Evolutionary conservation across 305 asterid species (phyloP).

Genomic region (Fraxinus angustifolia): DNA sequence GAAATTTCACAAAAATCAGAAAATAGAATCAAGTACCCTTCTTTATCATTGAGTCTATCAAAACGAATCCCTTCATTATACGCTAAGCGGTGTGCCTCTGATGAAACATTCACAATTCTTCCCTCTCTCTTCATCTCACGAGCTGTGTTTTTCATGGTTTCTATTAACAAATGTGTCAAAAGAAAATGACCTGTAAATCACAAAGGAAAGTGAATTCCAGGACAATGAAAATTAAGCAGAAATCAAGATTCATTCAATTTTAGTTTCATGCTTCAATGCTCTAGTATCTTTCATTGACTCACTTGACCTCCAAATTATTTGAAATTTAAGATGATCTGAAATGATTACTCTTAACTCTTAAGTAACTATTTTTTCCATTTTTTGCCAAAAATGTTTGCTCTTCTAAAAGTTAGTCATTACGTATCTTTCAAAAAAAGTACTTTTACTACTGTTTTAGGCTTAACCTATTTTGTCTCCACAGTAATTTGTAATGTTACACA

Average conservation of each 20-base stretch:
- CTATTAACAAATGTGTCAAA: slow-evolving; percentile 57
- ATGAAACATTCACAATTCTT: slow-evolving; percentile 73
- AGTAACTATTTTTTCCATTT: no score
- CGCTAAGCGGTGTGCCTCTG: slow-evolving; percentile 50
- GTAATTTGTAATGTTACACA: background rate
- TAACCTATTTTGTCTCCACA: background rate
- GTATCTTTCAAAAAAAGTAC: background rate
- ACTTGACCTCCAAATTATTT: background rate
- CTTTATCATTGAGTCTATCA: slow-evolving; percentile 48
- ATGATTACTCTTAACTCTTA: background rate
- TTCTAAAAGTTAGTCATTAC: background rate
- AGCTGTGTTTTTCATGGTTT: slow-evolving; percentile 68
- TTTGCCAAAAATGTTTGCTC: no score
- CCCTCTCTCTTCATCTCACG: slow-evolving; percentile 60
- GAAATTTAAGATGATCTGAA: background rate
- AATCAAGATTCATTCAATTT: background rate
- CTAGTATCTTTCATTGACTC: background rate
- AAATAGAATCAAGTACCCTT: slow-evolving; percentile 35
- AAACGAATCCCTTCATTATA: slow-evolving; percentile 69
- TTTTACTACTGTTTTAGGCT: background rate
- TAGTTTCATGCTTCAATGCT: background rate
- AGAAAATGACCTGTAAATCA: slow-evolving; percentile 78
- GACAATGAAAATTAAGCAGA: background rate
- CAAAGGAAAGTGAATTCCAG: background rate
- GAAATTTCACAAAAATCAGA: background rate